Conservation (phyloP, 495 filamentous ascomycete genomes). For the Penicillium parvum region DNA sequence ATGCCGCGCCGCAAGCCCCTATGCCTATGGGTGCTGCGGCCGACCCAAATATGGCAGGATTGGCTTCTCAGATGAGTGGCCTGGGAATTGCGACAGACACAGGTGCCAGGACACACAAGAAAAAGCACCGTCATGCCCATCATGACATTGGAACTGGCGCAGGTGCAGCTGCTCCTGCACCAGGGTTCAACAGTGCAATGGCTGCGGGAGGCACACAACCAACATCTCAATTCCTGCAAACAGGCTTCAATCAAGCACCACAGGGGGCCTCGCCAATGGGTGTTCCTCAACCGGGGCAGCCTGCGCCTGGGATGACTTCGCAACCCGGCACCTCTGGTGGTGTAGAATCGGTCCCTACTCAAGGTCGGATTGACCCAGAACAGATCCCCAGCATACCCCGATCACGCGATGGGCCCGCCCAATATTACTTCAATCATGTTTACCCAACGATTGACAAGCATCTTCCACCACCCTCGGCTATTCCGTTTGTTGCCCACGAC, state of each 20-base stretch:
- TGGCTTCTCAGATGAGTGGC: slow-evolving; percentile 84
- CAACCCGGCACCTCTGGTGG: slow-evolving; percentile 44
- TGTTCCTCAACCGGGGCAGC: slow-evolving; percentile 39
- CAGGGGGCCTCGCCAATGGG: slow-evolving; percentile 51
- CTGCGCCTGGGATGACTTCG: slow-evolving; percentile 54
- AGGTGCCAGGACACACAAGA: slow-evolving; percentile 61
- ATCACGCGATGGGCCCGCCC: slow-evolving; percentile 73
- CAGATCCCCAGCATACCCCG: slow-evolving; percentile 89
- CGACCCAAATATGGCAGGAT: slow-evolving; percentile 49
- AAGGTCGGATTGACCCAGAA: slow-evolving; percentile 81
- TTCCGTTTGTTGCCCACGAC: slow-evolving; percentile 87
- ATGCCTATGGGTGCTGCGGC: slow-evolving; percentile 21
- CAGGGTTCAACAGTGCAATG: slow-evolving; percentile 57
- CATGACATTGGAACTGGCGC: slow-evolving; percentile 71
- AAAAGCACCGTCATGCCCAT: slow-evolving; percentile 92
- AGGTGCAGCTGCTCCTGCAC: slow-evolving; percentile 42
- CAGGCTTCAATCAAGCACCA: slow-evolving; percentile 52
- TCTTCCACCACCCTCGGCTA: slow-evolving; percentile 80
- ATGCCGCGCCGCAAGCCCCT: slow-evolving; percentile 30
- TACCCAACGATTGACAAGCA: slow-evolving; percentile 95
- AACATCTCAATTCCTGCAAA: slow-evolving; percentile 67
- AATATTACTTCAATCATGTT: slow-evolving; percentile 79
- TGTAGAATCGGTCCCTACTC: slow-evolving; percentile 50
- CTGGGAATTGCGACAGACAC: slow-evolving; percentile 68
- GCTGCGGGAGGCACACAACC: slow-evolving; percentile 52